Evolutionary conservation across 1,284 basidiomycete species (phyloP).

Genomic region (Butyriboletus appendiculatus): DNA sequence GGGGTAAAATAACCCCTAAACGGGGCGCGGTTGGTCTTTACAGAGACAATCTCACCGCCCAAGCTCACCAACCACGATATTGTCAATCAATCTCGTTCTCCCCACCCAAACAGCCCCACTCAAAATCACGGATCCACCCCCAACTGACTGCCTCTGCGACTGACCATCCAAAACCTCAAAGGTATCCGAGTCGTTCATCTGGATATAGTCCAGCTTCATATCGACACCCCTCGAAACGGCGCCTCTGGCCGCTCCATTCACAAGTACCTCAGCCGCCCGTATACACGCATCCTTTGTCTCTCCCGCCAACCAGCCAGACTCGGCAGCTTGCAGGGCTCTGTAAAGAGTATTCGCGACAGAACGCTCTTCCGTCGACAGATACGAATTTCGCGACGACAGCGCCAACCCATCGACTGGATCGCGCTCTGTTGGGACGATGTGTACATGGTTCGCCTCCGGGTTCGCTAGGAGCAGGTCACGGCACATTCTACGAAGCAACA

Average conservation of each 20-base stretch:
- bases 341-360: conserved; percentile 72
- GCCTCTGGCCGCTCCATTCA: conserved; percentile 37
- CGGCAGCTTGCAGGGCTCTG: conserved; percentile 63
- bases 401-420: conserved; percentile 69
- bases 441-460: conserved; percentile 68
- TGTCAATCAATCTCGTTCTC: conserved; percentile 91
- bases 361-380: conserved; percentile 70
- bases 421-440: conserved; percentile 85
- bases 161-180: conserved; percentile 61
- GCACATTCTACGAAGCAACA: conserved; percentile 84
- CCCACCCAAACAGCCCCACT: conserved; percentile 92
- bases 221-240: conserved; percentile 47
- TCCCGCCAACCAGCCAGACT: conserved; percentile 53
- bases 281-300: conserved; percentile 58
- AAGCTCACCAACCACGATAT: conserved; percentile 47
- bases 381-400: conserved; percentile 89
- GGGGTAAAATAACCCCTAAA: conserved; percentile 1
- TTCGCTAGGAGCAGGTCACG: conserved; percentile 81
- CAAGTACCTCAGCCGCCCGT: conserved; percentile 42
- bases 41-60: neutral
- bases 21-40: neutral
- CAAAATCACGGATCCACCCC: conserved; percentile 60
- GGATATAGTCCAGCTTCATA: conserved; percentile 81
- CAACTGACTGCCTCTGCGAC: conserved; percentile 22
- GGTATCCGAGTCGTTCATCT: conserved; percentile 81